phyloP scores from a whole-genome alignment of 495 filamentous ascomycete genomes.

The Penicillium turbatum region DNA sequence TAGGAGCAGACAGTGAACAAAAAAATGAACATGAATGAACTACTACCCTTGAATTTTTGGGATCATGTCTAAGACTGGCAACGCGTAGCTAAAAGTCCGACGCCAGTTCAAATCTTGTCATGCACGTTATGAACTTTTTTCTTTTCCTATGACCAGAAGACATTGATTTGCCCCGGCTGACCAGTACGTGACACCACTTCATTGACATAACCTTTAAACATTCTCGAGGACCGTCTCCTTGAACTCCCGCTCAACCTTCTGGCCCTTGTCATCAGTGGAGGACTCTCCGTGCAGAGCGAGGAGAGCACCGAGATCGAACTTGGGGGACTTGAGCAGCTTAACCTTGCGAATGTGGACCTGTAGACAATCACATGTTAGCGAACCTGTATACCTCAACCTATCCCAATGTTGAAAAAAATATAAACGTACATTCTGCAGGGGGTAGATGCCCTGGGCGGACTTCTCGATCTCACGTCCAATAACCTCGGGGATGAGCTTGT shows the following conservation, averaged over 20 bases:
- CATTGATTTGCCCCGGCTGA: slow-evolving; percentile 26
- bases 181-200: slow-evolving; percentile 27
- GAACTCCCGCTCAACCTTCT: slow-evolving; percentile 99
- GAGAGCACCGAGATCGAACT: slow-evolving; percentile 96
- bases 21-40: slow-evolving; percentile 9
- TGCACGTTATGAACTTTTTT: slow-evolving; percentile 36
- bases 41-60: slow-evolving; percentile 13
- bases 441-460: slow-evolving; percentile 97
- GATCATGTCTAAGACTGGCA: slow-evolving; percentile 11
- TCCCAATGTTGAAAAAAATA: neutral
- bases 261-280: slow-evolving; percentile 88
- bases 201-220: slow-evolving; percentile 58
- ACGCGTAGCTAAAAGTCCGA: slow-evolving; percentile 9
- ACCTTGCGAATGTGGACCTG: slow-evolving; percentile 99
- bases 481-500: slow-evolving; percentile 97
- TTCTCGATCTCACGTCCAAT: slow-evolving; percentile 99
- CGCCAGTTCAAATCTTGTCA: slow-evolving; percentile 15
- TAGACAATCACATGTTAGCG: slow-evolving; percentile 23
- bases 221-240: slow-evolving; percentile 91
- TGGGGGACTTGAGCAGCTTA: slow-evolving; percentile 95
- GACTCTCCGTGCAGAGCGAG: slow-evolving; percentile 96
- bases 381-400: slow-evolving; percentile 2
- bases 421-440: slow-evolving; percentile 86
- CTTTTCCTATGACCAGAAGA: slow-evolving; percentile 31
- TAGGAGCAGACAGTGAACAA: neutral